Conservation (phyloP, 108 stramenopile genomes). For the Mediolabrus comicus region DNA sequence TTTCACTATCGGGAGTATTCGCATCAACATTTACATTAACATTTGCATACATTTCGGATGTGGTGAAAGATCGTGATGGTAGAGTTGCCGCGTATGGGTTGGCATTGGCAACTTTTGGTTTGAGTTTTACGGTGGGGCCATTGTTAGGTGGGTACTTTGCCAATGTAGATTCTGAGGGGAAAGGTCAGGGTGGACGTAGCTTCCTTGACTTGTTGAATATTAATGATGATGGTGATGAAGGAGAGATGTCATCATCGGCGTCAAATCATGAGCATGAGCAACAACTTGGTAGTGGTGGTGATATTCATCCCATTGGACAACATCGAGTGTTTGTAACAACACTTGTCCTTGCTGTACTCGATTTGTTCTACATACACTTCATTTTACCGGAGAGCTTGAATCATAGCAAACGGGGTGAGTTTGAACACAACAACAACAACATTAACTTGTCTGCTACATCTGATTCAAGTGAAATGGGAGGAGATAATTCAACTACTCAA, state of each 20-base stretch:
- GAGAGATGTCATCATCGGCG: too few species aligned
- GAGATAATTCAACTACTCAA: slow-evolving; percentile 5
- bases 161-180: slow-evolving; percentile 21
- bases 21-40: slow-evolving; percentile 94
- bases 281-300: not conserved
- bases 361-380: slow-evolving; percentile 74
- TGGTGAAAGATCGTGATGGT: slow-evolving; percentile 71
- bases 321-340: slow-evolving; percentile 69
- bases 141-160: slow-evolving; percentile 93
- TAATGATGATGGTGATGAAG: slow-evolving; percentile 6
- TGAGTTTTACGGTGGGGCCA: slow-evolving; percentile 94
- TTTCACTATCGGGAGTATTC: too few species aligned
- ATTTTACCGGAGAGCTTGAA: slow-evolving; percentile 72
- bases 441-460: slow-evolving; percentile 5
- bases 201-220: slow-evolving; percentile 42
- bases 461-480: not conserved
- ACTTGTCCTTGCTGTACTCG: slow-evolving; percentile 64
- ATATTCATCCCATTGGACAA: slow-evolving; percentile 44
- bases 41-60: slow-evolving; percentile 97
- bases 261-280: not conserved
- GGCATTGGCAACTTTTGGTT: slow-evolving; percentile 95
- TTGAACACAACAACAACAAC: too few species aligned
- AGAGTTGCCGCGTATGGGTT: slow-evolving; percentile 95
- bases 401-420: slow-evolving; percentile 11
- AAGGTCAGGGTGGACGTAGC: slow-evolving; percentile 39